These are phyloP conservation scores for Letharia columbiana DNA, from an alignment of 495 filamentous ascomycete genomes.

Conservation along the genomic window DNA sequence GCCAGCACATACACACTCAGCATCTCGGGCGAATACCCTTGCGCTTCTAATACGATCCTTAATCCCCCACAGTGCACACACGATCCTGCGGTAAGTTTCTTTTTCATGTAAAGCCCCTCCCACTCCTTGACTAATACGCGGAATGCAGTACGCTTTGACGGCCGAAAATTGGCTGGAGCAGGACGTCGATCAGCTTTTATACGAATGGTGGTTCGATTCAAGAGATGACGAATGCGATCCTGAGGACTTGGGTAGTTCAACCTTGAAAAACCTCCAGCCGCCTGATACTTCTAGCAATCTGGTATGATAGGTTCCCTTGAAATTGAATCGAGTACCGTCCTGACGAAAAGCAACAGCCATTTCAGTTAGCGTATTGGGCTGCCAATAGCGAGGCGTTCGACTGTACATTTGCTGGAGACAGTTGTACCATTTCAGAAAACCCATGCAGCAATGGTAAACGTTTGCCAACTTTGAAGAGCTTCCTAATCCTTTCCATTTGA, in stretches of 20 bases:
- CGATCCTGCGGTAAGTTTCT: background rate
- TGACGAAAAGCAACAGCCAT: background rate
- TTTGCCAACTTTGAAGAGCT: background rate
- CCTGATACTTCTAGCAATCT: background rate
- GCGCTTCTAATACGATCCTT: slow-evolving; percentile 3
- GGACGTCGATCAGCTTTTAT: slow-evolving; percentile 6
- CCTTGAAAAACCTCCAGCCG: background rate
- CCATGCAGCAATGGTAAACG: background rate
- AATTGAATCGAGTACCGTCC: background rate
- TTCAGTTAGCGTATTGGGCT: slow-evolving; percentile 5
- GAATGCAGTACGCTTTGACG: background rate
- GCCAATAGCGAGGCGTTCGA: background rate
- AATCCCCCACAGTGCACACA: slow-evolving; percentile 1
- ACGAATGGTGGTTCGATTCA: slow-evolving; percentile 4
- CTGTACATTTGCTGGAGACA: background rate
- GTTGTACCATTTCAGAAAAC: background rate
- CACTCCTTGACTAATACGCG: background rate
- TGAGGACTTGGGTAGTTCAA: background rate
- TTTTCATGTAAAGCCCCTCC: background rate
- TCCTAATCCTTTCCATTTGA: background rate
- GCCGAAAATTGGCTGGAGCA: background rate
- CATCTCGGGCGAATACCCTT: slow-evolving; percentile 3
- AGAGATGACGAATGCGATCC: background rate
- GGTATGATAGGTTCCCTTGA: background rate
- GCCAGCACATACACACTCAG: background rate